Conservation (phyloP, 192 early-diverging fungal species). For the Borealophlyctis nickersoniae region DNA sequence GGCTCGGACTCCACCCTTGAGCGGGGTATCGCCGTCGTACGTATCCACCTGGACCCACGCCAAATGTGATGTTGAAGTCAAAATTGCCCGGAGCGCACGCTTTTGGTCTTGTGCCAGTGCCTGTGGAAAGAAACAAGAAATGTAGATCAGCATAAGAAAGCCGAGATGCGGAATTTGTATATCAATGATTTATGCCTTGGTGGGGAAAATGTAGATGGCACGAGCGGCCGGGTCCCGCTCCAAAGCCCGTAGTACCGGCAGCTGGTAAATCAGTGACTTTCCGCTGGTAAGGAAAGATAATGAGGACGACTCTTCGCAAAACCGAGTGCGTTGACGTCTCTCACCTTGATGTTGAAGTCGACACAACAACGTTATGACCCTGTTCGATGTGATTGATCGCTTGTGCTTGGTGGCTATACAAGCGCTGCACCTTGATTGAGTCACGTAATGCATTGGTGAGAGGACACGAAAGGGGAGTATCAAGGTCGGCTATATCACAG, state of each 20-base stretch:
- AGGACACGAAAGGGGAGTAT: conserved; percentile 24
- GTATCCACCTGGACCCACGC: conserved; percentile 38
- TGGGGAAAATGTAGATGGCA: conserved; percentile 71
- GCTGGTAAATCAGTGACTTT: conserved; percentile 77
- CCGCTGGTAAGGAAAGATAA: conserved; percentile 50
- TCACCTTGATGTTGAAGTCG: conserved; percentile 70
- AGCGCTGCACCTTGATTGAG: conserved; percentile 30
- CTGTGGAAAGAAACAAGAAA: conserved; percentile 12
- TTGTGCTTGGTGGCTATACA: conserved; percentile 73
- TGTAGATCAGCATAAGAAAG: neutral
- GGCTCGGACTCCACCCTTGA: conserved; percentile 27
- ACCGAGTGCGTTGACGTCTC: neutral
- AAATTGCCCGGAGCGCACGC: conserved; percentile 38
- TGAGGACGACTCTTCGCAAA: conserved; percentile 8
- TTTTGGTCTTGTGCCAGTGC: conserved; percentile 81
- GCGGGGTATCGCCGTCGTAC: conserved; percentile 67
- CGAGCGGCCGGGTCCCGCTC: conserved; percentile 32
- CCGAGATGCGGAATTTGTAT: conserved; percentile 1
- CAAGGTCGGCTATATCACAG: conserved; percentile 4
- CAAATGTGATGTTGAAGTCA: conserved; percentile 15
- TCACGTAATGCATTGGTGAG: conserved; percentile 18
- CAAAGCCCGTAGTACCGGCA: conserved; percentile 58
- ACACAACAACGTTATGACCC: conserved; percentile 57
- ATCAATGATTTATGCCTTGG: conserved; percentile 67
- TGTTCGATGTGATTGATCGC: conserved; percentile 54